A percentile compares a stretch with the other conserved stretches of the same genome.
Conservation (phyloP, 768 basidiomycete species). For the Porpolomopsis calyptriformis region DNA sequence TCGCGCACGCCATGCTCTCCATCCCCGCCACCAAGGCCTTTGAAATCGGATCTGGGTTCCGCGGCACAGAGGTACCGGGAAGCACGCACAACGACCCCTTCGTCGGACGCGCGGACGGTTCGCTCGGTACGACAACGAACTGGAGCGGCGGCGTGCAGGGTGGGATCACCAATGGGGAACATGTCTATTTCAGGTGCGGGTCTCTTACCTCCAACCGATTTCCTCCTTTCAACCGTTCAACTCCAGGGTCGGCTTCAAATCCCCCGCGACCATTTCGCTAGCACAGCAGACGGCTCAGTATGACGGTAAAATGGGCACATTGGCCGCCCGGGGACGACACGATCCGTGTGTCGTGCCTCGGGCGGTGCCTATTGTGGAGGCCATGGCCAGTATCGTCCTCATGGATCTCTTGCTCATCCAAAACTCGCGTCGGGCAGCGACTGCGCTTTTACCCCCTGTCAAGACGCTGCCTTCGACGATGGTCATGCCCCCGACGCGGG, state of each 20-base stretch:
- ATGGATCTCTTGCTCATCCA: conserved; percentile 92
- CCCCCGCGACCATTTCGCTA: conserved; percentile 95
- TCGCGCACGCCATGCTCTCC: conserved; percentile 97
- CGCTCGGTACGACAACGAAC: conserved; percentile 78
- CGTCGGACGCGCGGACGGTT: conserved; percentile 50
- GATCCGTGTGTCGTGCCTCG: conserved; percentile 97
- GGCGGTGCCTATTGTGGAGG: conserved; percentile 95
- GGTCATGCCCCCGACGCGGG: conserved; percentile 46
- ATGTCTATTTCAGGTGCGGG: conserved; percentile 88
- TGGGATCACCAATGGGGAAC: conserved; percentile 94
- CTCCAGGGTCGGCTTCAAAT: conserved; percentile 87
- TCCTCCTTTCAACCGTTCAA: conserved; percentile 8
- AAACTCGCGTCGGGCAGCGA: conserved; percentile 67
- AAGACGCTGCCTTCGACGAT: conserved; percentile 89
- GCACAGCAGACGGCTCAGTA: conserved; percentile 86
- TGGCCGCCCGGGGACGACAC: conserved; percentile 89
- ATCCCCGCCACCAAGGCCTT: conserved; percentile 98
- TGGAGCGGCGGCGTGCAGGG: conserved; percentile 98
- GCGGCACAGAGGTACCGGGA: conserved; percentile 87
- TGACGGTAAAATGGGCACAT: conserved; percentile 76
- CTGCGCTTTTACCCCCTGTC: conserved; percentile 69
- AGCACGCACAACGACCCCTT: conserved; percentile 91
- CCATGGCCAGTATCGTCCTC: conserved; percentile 91
- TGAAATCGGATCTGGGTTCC: conserved; percentile 95
- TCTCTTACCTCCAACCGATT: conserved; percentile 4